Conservation (phyloP, 176 grass and related monocot species). For the Oryza coarctata region DNA sequence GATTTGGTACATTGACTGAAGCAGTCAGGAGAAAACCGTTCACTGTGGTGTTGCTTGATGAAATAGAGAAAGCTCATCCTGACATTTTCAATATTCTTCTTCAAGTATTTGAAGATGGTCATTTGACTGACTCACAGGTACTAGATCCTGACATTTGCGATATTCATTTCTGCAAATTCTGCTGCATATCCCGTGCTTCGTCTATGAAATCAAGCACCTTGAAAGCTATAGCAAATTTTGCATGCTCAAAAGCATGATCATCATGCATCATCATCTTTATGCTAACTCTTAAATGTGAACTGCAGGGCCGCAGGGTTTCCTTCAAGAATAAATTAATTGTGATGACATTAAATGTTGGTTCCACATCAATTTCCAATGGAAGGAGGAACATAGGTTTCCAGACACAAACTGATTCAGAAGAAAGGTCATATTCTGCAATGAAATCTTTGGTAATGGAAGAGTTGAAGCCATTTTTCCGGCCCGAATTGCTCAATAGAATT, state of each 20-base stretch:
- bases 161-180: conserved; percentile 3
- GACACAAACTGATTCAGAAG: conserved; percentile 51
- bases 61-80: conserved; percentile 99
- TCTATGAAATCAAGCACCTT: conserved; percentile 31
- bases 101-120: conserved; percentile 98
- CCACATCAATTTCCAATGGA: conserved; percentile 72
- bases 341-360: conserved; percentile 96
- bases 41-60: conserved; percentile 83
- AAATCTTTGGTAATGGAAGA: conserved; percentile 88
- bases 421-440: conserved; percentile 64
- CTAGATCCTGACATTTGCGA: conserved; percentile 17
- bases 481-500: conserved; percentile 94
- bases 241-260: not conserved
- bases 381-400: conserved; percentile 70
- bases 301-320: conserved; percentile 86
- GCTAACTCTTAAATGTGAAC: conserved; percentile 1
- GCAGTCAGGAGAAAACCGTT: conserved; percentile 92
- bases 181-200: not conserved
- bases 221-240: not conserved
- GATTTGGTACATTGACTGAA: conserved; percentile 92
- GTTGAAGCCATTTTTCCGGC: conserved; percentile 82
- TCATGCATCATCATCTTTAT: not conserved
- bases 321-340: conserved; percentile 98
- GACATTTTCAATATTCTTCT: conserved; percentile 98
- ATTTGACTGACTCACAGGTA: conserved; percentile 84